phyloP scores from a whole-genome alignment of 768 basidiomycete genomes.

The Filobasidium floriforme region DNA sequence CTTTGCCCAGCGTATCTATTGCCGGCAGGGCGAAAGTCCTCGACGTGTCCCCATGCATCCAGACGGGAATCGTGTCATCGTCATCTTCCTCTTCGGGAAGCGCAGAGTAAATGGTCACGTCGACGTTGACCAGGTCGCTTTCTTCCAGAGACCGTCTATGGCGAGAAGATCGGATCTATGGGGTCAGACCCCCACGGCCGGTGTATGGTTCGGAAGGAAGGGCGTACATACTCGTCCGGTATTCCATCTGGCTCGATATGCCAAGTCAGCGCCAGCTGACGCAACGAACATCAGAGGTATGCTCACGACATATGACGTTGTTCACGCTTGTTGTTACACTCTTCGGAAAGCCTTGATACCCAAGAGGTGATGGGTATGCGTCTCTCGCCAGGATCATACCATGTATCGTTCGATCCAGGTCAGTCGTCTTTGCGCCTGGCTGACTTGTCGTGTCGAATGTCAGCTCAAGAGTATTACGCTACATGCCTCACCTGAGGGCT shows the following conservation, averaged over 20 bases:
- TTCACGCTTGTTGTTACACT: conserved; percentile 83
- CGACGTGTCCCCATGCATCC: conserved; percentile 85
- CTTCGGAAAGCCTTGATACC: conserved; percentile 65
- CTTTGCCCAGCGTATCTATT: conserved; percentile 63
- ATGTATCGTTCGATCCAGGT: conserved; percentile 66
- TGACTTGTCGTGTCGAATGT: conserved; percentile 15
- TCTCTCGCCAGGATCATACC: conserved; percentile 58
- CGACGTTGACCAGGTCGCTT: conserved; percentile 81
- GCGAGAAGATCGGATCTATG: conserved; percentile 11
- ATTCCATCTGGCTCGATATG: conserved; percentile 57
- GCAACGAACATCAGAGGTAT: background rate
- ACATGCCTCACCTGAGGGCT: conserved; percentile 3
- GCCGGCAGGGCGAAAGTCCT: conserved; percentile 71
- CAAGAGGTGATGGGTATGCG: conserved; percentile 81
- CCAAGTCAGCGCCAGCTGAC: background rate
- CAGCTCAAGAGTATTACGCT: conserved; percentile 5
- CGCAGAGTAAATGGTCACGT: conserved; percentile 63
- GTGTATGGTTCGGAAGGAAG: conserved; percentile 9
- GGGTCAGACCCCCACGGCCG: background rate
- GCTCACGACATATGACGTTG: conserved; percentile 61
- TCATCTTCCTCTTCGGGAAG: background rate
- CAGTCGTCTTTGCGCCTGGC: conserved; percentile 57
- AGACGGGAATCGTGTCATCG: conserved; percentile 48
- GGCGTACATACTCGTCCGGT: conserved; percentile 64
- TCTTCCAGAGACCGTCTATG: conserved; percentile 67